Base-by-base conservation (phyloP, 2,329 filamentous ascomycete species). In the Macrophomina phaseolina region DNA sequence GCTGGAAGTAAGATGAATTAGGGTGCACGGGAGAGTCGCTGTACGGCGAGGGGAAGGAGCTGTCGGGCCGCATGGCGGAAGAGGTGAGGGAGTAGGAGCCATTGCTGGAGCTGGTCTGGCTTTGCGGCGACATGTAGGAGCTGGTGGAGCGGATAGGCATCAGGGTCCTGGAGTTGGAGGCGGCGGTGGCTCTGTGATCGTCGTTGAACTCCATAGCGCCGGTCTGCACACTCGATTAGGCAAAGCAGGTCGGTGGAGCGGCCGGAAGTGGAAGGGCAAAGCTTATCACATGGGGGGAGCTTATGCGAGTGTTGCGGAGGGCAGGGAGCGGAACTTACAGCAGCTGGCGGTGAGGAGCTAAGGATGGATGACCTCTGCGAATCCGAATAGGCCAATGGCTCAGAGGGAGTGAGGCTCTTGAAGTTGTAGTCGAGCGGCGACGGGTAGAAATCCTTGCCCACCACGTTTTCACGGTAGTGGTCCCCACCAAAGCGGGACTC, bases 401-500 rank as follows among this genome's bases (percentile, higher is more conserved):
- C 51, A 49, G 28, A 14, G 38, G 48, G 12, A 49, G 11, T 55
- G 49, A 64, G 38, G 62, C 28, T 46, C 56, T 36, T 61, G n/a
- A 61, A 28, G 40, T 40, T 12, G 56, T 61, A 61, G 56, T 64
- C 48, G 51, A 64, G 62, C 38, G 51, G 40, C 45, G 48, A 32
- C 36, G 62, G 23, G 40, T 45, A 64, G 62, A 53, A 36, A 49
- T 64, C 62, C 51, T 53, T 64, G 53, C 62, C 62, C 62, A 64
- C 62, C 62, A 64, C 62, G 62, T 55, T 55, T 64, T 65, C 63
- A 49, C 63, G 63, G 32, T 56, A 65, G 63, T 65, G 53, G 53
- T 65, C 63, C 63, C 52, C 53, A 66, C 64, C 53, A 53, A 66
- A 52, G 64, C 64, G 64, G 55, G 64, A 52, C 53, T 66, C 53